phyloP scores from a whole-genome alignment of 106 monocot species.

The Gastrodia elata region DNA sequence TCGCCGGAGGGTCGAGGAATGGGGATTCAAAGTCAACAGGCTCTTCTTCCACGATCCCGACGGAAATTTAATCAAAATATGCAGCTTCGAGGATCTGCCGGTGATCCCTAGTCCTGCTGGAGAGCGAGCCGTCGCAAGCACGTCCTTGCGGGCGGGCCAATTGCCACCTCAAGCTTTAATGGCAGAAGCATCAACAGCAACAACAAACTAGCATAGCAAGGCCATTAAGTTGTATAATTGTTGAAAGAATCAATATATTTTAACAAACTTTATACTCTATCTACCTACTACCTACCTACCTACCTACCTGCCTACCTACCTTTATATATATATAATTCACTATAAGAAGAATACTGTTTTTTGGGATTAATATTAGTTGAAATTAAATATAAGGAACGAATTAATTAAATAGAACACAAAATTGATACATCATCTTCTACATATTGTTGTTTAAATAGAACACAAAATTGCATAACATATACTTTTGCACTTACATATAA shows the following conservation, averaged over 20 bases:
- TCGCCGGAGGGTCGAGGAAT: slow-evolving; percentile 46
- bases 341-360: no score
- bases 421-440: no score
- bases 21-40: slow-evolving; percentile 61
- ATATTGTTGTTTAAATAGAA: no score
- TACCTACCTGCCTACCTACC: no score
- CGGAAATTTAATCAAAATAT: neutral
- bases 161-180: neutral
- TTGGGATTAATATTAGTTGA: no score
- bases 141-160: neutral
- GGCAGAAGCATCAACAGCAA: neutral
- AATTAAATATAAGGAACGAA: no score
- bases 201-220: neutral
- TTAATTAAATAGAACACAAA: no score
- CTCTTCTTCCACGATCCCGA: slow-evolving; percentile 56
- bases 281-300: no score
- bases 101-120: neutral
- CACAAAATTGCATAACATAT: no score
- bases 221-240: neutral
- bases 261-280: no score
- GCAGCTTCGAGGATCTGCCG: slow-evolving; percentile 6
- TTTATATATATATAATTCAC: no score
- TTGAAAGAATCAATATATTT: neutral
- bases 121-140: neutral
- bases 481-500: no score